Evolutionary conservation across 441 rosid genomes (phyloP).

Genomic region (Gossypium davidsonii): DNA sequence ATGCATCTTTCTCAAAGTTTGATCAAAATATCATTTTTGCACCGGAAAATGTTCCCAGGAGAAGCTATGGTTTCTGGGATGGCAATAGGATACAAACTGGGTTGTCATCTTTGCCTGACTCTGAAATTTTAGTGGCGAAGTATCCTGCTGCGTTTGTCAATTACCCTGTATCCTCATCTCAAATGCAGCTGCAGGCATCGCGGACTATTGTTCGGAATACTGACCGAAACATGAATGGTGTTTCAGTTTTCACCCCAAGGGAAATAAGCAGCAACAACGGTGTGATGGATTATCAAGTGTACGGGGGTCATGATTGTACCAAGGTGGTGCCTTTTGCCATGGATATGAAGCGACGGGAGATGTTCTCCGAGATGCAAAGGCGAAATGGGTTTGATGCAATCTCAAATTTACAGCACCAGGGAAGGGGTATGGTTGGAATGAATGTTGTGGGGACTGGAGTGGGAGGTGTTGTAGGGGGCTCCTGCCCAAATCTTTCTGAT

Average conservation of each 20-base stretch:
- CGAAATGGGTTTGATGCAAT: conserved; percentile 43
- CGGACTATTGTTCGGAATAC: conserved; percentile 29
- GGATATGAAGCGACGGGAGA: conserved; percentile 45
- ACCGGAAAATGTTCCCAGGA: conserved; percentile 60
- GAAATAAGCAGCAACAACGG: conserved; percentile 32
- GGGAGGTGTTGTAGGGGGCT: conserved; percentile 31
- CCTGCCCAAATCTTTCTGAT: conserved; percentile 42
- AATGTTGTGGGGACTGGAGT: conserved; percentile 44
- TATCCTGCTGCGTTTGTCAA: conserved; percentile 72
- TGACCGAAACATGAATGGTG: conserved; percentile 32
- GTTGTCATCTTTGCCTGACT: conserved; percentile 64
- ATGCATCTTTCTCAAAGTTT: conserved; percentile 30
- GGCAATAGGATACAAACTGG: conserved; percentile 76
- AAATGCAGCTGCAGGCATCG: conserved; percentile 40
- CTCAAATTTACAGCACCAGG: conserved; percentile 43
- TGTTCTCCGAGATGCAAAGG: conserved; percentile 37
- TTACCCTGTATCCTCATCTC: conserved; percentile 32
- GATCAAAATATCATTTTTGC: conserved; percentile 39
- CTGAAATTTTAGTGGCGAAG: conserved; percentile 58
- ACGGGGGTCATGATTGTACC: conserved; percentile 26
- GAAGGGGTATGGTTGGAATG: conserved; percentile 40
- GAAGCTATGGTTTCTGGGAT: conserved; percentile 82
- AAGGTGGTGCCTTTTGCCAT: conserved; percentile 36
- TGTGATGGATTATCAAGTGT: conserved; percentile 43
- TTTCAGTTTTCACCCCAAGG: neutral